These are phyloP conservation scores for Huntiella savannae DNA, from an alignment of 2,329 filamentous ascomycete genomes.

Conservation along the genomic window DNA sequence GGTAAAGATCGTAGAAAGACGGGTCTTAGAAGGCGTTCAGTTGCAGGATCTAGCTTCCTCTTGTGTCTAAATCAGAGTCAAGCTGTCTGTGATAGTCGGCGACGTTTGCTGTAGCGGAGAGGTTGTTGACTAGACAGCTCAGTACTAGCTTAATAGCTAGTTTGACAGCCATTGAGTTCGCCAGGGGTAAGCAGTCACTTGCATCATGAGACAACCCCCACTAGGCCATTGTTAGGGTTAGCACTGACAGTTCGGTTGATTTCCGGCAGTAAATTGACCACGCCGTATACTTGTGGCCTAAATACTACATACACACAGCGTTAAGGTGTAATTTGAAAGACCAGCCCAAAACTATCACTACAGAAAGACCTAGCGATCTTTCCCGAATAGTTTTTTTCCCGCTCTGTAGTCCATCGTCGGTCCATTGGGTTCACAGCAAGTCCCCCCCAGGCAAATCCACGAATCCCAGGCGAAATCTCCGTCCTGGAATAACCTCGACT, in stretches of 20 bases:
- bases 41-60: neutral
- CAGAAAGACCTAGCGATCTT: constrained; percentile 28
- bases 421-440: no score
- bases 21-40: no score
- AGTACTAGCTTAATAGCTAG: no score
- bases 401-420: constrained; percentile 27
- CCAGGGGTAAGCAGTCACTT: neutral
- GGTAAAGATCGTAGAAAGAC: neutral
- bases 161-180: no score
- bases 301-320: neutral
- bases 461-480: constrained; percentile 6
- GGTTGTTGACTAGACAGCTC: neutral
- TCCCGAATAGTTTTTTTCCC: constrained; percentile 24
- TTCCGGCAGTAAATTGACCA: neutral
- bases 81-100: neutral
- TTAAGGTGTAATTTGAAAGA: neutral
- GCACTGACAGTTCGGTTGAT: constrained; percentile 1
- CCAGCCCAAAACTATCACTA: constrained; percentile 9
- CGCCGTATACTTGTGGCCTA: constrained; percentile 4
- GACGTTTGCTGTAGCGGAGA: neutral
- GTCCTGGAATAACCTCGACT: neutral
- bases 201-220: neutral
- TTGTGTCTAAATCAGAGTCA: neutral
- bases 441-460: neutral
- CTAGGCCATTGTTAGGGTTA: neutral